Evolutionary conservation across 225 moss, liverwort and hornwort species (phyloP).

Genomic region (Ulota crispa): DNA sequence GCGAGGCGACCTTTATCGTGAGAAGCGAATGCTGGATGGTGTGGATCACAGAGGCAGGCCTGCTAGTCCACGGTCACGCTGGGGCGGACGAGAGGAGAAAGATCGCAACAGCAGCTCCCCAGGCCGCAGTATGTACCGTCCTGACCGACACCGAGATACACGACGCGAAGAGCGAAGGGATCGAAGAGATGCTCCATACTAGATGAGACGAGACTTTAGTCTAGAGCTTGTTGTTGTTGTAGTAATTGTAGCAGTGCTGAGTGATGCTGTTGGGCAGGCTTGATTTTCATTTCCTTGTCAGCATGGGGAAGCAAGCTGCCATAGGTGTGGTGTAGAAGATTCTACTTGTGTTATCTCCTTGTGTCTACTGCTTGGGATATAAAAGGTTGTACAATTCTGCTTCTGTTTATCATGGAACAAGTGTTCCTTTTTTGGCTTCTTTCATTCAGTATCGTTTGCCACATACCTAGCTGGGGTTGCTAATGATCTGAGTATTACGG

Average conservation of each 20-base stretch:
- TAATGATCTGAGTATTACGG: background rate
- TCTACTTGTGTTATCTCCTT: conserved; percentile 20
- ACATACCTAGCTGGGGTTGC: background rate
- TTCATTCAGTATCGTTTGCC: background rate
- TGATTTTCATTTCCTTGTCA: background rate
- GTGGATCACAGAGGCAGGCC: conserved; percentile 76
- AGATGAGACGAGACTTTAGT: conserved; percentile 11
- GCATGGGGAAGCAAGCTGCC: conserved; percentile 1
- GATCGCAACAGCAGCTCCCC: conserved; percentile 86
- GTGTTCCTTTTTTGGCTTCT: conserved; percentile 18
- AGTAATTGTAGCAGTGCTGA: background rate
- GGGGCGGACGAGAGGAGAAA: conserved; percentile 74
- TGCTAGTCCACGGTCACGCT: conserved; percentile 68
- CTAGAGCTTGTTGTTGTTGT: background rate
- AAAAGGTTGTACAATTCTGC: conserved; percentile 32
- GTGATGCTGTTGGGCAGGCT: conserved; percentile 8
- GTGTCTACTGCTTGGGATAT: conserved; percentile 24
- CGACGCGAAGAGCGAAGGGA: conserved; percentile 91
- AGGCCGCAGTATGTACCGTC: conserved; percentile 63
- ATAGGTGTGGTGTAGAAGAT: conserved; percentile 13
- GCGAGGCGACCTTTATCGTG: conserved; percentile 79
- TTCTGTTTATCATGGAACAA: conserved; percentile 31
- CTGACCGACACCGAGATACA: conserved; percentile 71
- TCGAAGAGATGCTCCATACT: conserved; percentile 84
- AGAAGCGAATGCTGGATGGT: conserved; percentile 70